Conservation (phyloP, 768 basidiomycete species). For the Rhizopogon rudus region DNA sequence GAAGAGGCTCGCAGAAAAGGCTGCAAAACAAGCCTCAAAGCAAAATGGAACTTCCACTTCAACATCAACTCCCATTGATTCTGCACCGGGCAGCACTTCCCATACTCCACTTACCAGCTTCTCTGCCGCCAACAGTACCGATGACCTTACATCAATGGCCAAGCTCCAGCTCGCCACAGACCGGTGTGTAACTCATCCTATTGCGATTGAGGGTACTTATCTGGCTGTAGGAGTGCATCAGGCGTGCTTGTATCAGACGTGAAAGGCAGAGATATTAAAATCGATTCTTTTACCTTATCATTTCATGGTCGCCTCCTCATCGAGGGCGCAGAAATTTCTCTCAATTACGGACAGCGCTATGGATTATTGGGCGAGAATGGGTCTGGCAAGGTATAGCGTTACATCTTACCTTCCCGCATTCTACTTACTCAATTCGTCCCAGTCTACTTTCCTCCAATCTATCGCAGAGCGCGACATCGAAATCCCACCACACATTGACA, state of each 20-base stretch:
- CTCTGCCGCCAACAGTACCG: constrained; percentile 74
- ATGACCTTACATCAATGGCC: constrained; percentile 82
- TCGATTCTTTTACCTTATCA: constrained; percentile 90
- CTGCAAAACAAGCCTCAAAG: constrained; percentile 70
- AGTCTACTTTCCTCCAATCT: constrained; percentile 96
- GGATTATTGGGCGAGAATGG: constrained; percentile 97
- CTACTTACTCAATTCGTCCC: constrained; percentile 5
- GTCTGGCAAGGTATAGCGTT: constrained; percentile 80
- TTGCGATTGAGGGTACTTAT: constrained; percentile 1
- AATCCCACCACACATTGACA: constrained; percentile 93
- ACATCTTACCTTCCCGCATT: background rate
- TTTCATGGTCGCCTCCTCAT: constrained; percentile 92
- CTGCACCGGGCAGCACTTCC: constrained; percentile 54
- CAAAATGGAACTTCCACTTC: constrained; percentile 39
- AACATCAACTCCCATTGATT: constrained; percentile 59
- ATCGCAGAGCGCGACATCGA: constrained; percentile 93
- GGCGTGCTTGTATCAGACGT: constrained; percentile 92
- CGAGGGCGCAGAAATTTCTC: constrained; percentile 59
- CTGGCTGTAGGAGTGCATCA: constrained; percentile 63
- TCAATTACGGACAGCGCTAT: constrained; percentile 91
- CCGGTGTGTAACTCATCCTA: constrained; percentile 42
- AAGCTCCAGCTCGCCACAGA: constrained; percentile 89
- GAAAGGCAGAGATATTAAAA: constrained; percentile 95
- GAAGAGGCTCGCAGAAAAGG: constrained; percentile 94
- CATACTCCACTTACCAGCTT: constrained; percentile 82